Conservation (phyloP, 163 green algal species). For the Coccomyxa subellipsoidea region DNA sequence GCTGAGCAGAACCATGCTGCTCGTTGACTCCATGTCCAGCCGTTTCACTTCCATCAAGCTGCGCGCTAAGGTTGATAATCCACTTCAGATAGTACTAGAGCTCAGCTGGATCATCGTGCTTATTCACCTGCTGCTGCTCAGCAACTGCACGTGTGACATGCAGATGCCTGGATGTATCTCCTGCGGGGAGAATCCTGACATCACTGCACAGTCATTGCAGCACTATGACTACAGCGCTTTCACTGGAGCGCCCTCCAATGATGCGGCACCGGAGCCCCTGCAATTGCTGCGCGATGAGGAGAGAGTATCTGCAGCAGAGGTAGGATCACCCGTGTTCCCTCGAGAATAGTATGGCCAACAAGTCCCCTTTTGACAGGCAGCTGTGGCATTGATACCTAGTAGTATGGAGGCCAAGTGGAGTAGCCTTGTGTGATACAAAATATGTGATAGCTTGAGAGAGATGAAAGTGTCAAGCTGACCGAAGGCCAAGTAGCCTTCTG, state of each 20-base stretch:
- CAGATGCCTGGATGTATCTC: constrained; percentile 50
- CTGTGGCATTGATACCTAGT: no score
- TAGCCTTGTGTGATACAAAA: no score
- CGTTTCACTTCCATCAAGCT: constrained; percentile 78
- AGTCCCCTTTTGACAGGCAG: no score
- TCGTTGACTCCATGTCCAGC: constrained; percentile 68
- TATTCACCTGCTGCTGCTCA: not conserved
- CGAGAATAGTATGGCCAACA: no score
- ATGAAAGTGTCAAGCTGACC: no score
- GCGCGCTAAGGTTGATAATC: constrained; percentile 32
- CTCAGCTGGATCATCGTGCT: not conserved
- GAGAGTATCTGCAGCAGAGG: constrained; percentile 36
- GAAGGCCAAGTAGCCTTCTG: no score
- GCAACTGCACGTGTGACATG: not conserved
- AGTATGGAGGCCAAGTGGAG: no score
- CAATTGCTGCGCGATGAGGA: constrained; percentile 43
- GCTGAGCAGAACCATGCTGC: constrained; percentile 60
- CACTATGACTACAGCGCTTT: constrained; percentile 79
- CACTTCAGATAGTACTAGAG: no score
- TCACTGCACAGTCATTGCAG: constrained; percentile 53
- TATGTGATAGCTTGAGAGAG: no score
- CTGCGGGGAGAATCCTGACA: constrained; percentile 58
- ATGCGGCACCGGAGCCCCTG: constrained; percentile 37
- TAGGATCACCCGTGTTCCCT: constrained; percentile 5
- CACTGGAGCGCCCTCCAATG: constrained; percentile 60